Evolutionary conservation across 257 asterid genomes (phyloP).

Genomic region (Anisodus tanguticus): DNA sequence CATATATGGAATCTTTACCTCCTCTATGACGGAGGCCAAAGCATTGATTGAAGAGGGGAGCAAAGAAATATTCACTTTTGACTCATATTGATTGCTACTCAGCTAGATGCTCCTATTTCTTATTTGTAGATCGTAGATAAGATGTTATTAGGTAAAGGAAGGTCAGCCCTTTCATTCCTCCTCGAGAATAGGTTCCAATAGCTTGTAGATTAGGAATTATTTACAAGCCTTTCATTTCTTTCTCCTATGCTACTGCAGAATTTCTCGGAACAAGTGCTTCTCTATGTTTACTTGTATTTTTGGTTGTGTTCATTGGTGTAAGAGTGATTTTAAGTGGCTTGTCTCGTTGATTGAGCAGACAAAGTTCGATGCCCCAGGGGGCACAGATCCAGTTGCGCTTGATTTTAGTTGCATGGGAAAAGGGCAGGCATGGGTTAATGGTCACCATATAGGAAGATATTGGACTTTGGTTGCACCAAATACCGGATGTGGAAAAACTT

Average conservation of each 20-base stretch:
- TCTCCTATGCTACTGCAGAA: not conserved
- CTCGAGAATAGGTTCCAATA: not conserved
- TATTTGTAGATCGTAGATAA: not conserved
- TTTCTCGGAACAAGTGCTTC: not conserved
- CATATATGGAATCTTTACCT: not conserved
- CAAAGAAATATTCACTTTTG: not conserved
- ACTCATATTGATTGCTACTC: not conserved
- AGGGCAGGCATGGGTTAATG: slow-evolving; percentile 94
- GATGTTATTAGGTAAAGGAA: not conserved
- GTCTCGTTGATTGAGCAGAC: slow-evolving; percentile 48
- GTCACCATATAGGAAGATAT: slow-evolving; percentile 89
- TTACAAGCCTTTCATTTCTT: not conserved
- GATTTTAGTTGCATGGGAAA: slow-evolving; percentile 82
- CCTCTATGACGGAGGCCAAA: not conserved
- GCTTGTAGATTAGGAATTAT: not conserved
- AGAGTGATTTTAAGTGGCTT: slow-evolving; percentile 15
- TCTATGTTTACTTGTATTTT: not conserved
- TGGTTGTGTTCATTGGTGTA: not conserved
- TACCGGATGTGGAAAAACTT: slow-evolving; percentile 66
- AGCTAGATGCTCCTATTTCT: slow-evolving; percentile 5
- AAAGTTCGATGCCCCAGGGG: slow-evolving; percentile 67
- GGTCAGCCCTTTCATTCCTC: not conserved
- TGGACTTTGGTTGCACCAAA: slow-evolving; percentile 78
- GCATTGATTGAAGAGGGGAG: not conserved
- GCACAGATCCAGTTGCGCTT: slow-evolving; percentile 75